Evolutionary conservation across 1,139 yeast species (phyloP).

Genomic region (Saccharomyces hybrid): DNA sequence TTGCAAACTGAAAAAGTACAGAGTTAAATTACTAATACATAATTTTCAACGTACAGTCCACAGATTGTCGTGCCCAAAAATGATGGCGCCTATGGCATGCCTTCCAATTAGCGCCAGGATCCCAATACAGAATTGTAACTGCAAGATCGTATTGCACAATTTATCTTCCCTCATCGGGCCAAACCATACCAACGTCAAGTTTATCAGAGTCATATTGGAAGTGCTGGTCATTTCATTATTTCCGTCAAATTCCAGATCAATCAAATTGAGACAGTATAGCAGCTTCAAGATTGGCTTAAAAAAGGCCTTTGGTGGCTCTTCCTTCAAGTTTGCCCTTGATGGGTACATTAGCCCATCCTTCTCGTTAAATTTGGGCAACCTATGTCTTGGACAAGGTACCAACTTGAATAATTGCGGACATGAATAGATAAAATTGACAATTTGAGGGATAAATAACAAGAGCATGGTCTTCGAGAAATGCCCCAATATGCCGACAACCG

Average conservation of each 20-base stretch:
- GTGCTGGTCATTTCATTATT: slow-evolving; percentile 35
- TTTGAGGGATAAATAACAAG: slow-evolving; percentile 82
- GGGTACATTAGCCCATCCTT: slow-evolving; percentile 71
- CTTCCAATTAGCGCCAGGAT: slow-evolving; percentile 59
- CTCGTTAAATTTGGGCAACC: slow-evolving; percentile 70
- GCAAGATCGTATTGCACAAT: slow-evolving; percentile 53
- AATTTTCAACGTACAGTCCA: slow-evolving; percentile 25
- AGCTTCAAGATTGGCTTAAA: slow-evolving; percentile 32
- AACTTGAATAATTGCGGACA: slow-evolving; percentile 81
- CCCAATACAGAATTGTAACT: slow-evolving; percentile 60
- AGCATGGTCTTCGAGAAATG: slow-evolving; percentile 91
- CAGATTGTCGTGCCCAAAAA: slow-evolving; percentile 85
- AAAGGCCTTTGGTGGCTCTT: slow-evolving; percentile 32
- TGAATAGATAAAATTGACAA: slow-evolving; percentile 79
- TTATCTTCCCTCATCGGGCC: slow-evolving; percentile 87
- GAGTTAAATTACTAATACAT: not conserved
- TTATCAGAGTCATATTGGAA: slow-evolving; percentile 82
- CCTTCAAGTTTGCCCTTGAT: slow-evolving; percentile 45
- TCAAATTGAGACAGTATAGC: slow-evolving; percentile 37
- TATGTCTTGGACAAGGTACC: slow-evolving; percentile 92
- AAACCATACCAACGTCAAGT: slow-evolving; percentile 69
- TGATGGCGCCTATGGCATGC: slow-evolving; percentile 77
- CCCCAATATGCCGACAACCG: slow-evolving; percentile 91
- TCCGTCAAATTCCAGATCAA: slow-evolving; percentile 35
- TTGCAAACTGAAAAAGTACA: not conserved